Evolutionary conservation across 805 yeast genomes (phyloP).

Genomic region (Spencermartinsiella europaea): DNA sequence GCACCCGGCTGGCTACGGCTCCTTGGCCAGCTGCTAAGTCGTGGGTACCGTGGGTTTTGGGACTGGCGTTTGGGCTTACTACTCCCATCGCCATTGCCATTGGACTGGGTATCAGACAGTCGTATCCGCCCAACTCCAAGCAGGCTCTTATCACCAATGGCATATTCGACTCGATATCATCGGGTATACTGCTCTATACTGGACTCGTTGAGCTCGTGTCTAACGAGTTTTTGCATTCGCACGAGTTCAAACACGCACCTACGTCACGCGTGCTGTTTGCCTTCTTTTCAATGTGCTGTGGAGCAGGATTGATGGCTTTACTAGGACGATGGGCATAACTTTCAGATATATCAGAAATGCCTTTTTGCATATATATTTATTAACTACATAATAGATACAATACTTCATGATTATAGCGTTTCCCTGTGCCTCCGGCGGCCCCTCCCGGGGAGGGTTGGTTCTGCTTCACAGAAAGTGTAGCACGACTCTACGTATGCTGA

Average conservation of each 20-base stretch:
- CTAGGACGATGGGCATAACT: slow-evolving; percentile 60
- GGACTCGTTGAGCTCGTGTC: slow-evolving; percentile 78
- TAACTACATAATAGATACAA: no score
- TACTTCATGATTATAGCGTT: no score
- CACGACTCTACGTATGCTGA: no score
- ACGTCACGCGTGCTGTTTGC: slow-evolving; percentile 20
- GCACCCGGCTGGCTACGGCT: slow-evolving; percentile 66
- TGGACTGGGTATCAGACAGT: slow-evolving; percentile 67
- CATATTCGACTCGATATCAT: slow-evolving; percentile 65
- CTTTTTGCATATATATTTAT: not conserved
- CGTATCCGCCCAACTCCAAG: slow-evolving; percentile 49
- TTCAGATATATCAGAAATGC: not conserved
- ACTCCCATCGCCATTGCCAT: slow-evolving; percentile 75
- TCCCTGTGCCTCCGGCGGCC: no score
- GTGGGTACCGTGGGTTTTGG: slow-evolving; percentile 51
- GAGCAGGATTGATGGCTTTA: slow-evolving; percentile 58
- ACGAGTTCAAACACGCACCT: slow-evolving; percentile 20
- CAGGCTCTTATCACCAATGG: slow-evolving; percentile 63
- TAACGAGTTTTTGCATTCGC: slow-evolving; percentile 57
- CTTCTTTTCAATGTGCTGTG: slow-evolving; percentile 38
- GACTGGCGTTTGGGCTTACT: slow-evolving; percentile 49
- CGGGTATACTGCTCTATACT: slow-evolving; percentile 74
- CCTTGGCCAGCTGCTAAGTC: slow-evolving; percentile 44
- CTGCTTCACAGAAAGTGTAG: no score
- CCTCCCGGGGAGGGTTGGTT: no score